Conservation (phyloP, 257 asterid species). For the Plectranthus barbatus region DNA sequence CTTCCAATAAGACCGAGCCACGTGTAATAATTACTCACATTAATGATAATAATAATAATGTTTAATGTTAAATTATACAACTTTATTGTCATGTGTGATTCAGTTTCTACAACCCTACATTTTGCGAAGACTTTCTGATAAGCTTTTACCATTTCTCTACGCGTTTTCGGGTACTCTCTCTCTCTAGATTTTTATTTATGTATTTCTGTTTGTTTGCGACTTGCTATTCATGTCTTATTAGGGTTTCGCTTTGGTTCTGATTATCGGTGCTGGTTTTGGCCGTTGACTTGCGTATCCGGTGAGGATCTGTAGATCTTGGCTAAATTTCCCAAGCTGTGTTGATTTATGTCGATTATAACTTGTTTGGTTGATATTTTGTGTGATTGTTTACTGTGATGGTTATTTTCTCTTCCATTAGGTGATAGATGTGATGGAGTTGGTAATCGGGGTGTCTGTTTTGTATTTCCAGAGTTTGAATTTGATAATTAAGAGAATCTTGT, state of each 20-base stretch:
- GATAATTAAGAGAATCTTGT: neutral
- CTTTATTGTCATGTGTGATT: neutral
- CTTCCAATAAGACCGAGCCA: slow-evolving; percentile 18
- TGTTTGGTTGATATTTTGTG: neutral
- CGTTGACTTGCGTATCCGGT: slow-evolving; percentile 27
- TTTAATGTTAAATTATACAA: too few species aligned
- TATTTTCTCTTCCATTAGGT: neutral
- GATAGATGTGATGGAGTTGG: neutral
- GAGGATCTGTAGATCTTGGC: slow-evolving; percentile 5
- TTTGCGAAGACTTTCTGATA: slow-evolving; percentile 23
- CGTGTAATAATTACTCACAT: slow-evolving; percentile 13
- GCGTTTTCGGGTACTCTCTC: slow-evolving; percentile 20
- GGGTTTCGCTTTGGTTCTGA: neutral
- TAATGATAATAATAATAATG: slow-evolving; percentile 7
- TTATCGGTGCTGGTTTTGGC: slow-evolving; percentile 7
- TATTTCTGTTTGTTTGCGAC: slow-evolving; percentile 1
- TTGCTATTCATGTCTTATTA: slow-evolving; percentile 2
- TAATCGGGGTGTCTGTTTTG: neutral
- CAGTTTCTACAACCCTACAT: slow-evolving; percentile 17
- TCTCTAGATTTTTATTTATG: neutral
- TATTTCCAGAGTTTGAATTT: neutral
- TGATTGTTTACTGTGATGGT: neutral
- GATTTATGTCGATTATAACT: neutral
- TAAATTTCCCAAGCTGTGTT: neutral
- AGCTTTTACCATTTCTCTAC: slow-evolving; percentile 29